phyloP scores from a whole-genome alignment of 2,329 filamentous ascomycete genomes.

The Pestalotiopsis fici region DNA sequence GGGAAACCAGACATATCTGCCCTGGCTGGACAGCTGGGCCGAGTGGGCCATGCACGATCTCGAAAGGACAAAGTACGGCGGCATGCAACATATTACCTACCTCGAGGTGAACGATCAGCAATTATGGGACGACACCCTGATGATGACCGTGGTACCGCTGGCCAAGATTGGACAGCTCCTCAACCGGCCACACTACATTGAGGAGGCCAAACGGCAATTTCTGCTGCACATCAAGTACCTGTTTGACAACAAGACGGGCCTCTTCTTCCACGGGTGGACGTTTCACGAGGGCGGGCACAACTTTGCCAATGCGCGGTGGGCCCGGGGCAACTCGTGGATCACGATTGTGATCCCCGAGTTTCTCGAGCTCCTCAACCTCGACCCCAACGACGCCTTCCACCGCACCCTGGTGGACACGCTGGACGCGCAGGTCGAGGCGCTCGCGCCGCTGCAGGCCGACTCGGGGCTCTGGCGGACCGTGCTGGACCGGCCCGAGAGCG shows the following conservation, averaged over 20 bases:
- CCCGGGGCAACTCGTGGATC: slow-evolving; percentile 69
- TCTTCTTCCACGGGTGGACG: slow-evolving; percentile 84
- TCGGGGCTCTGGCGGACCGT: slow-evolving; percentile 76
- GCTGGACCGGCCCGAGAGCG: slow-evolving; percentile 63
- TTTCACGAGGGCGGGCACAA: slow-evolving; percentile 69
- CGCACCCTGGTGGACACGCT: slow-evolving; percentile 62
- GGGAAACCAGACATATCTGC: slow-evolving; percentile 66
- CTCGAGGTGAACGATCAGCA: slow-evolving; percentile 70
- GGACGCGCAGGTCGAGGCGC: slow-evolving; percentile 67
- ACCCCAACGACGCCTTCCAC: slow-evolving; percentile 63
- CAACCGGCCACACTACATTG: slow-evolving; percentile 70
- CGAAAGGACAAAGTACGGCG: slow-evolving; percentile 68
- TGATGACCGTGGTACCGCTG: slow-evolving; percentile 84
- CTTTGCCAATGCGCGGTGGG: slow-evolving; percentile 60
- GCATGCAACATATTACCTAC: slow-evolving; percentile 79
- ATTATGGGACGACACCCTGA: slow-evolving; percentile 83
- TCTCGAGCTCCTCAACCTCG: slow-evolving; percentile 69
- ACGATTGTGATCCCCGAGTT: slow-evolving; percentile 85
- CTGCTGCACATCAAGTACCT: slow-evolving; percentile 78
- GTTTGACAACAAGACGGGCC: slow-evolving; percentile 68
- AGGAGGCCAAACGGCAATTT: slow-evolving; percentile 78
- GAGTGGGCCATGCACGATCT: slow-evolving; percentile 83
- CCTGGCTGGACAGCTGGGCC: slow-evolving; percentile 80
- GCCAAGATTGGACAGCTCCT: slow-evolving; percentile 78
- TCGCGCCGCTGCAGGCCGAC: slow-evolving; percentile 59